Evolutionary conservation across 306 rosid species (phyloP), one percentile per base, ranked within the genome.

Genomic region (Dalbergia cultrata): DNA sequence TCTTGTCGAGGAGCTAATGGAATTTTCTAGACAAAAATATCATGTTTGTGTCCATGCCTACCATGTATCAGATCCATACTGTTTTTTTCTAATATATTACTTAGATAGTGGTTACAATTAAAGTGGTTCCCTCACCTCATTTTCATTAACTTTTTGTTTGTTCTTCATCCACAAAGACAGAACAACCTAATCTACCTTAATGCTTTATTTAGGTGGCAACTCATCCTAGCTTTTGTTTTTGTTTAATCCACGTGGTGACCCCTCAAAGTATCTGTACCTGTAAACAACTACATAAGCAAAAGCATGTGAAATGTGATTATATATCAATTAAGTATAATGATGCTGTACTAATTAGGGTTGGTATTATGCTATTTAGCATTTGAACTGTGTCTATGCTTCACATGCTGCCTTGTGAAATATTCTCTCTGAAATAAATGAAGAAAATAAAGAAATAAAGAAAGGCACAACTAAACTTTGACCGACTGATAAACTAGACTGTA

Each of bases 121-220:
- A 83, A 83, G 83, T 21, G 50, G 54, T 16, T 53, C 3, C 52
- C 74, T 63, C 19, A 8, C 17, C 63, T 52, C 50, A 7, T 33
- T 56, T 21, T 72, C 68, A 17, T 16, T 71, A 6, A 45, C 80
- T 72, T 70, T 82, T 54, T 77, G 75, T 77, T 74, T 70, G 18
- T 70, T 41, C 6, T 45, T 26, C 62, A 21, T 59, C 45, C 62
- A 62, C 1, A 39, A 19, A 19, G 62, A 70, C 34, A 43, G 5
- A 64, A 26, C 66, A 70, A 16, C 71, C 57, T 54, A n/a, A 77
- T 59, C 75, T 26, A 65, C 43, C 16, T 2, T 54, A 54, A n/a
- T 53, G 1, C 1, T 13, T 14, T 50, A 50, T 12, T 19, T 41
- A 17, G 14, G 69, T 18, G 16, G 18, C 37, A 35, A 14, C 49